Evolutionary conservation across 1,284 basidiomycete genomes (phyloP), one percentile per base, ranked within the genome.

Genomic region (Somion occarium): DNA sequence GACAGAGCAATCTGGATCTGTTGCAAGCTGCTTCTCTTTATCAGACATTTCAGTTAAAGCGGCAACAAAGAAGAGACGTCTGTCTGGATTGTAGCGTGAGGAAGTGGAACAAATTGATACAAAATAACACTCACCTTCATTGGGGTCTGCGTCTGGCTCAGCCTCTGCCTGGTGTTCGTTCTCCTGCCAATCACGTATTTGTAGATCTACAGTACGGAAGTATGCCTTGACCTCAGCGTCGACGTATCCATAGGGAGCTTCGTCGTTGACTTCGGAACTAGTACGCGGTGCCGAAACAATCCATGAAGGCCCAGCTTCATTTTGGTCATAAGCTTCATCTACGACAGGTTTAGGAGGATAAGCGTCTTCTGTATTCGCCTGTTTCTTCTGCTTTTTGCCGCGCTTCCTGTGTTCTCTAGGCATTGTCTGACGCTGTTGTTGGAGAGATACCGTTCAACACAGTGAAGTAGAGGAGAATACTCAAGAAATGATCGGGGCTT

Each of bases 151-250:
- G 52, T 77, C 75, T 24, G 66, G 75, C 5, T 71, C 64, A 26
- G 61, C 63, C 22, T 64, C 62, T 37, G 66, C 55, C 19, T 56
- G 66, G 27, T 62, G 61, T 24, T 52, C 56, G 26, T 68, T 66
- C 47, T 80, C 77, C 64, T 93, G 89, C 89, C 93, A 95, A 59
- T 90, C 85, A 53, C 83, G 83, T 44, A 96, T 82, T 64, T 93
- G 90, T 24, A 85, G 74, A 59, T 95, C 91, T 9, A 95, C 89
- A 1, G 85, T 91, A 38, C 86, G 74, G 64, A 95, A 95, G 68
- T 96, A 96, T 1, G 92, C 90, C 68, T 95, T 95, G 37, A 95
- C 74, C 63, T 95, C 92, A 25, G 81, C 79, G 59, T 95, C 92
- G 11, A 94, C 81, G 58, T 84, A 86, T 53, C 93, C 93, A 66